Evolutionary conservation across 2,329 filamentous ascomycete species (phyloP), one percentile per base, ranked within the genome.

Genomic region (Phyllosticta capitalensis): DNA sequence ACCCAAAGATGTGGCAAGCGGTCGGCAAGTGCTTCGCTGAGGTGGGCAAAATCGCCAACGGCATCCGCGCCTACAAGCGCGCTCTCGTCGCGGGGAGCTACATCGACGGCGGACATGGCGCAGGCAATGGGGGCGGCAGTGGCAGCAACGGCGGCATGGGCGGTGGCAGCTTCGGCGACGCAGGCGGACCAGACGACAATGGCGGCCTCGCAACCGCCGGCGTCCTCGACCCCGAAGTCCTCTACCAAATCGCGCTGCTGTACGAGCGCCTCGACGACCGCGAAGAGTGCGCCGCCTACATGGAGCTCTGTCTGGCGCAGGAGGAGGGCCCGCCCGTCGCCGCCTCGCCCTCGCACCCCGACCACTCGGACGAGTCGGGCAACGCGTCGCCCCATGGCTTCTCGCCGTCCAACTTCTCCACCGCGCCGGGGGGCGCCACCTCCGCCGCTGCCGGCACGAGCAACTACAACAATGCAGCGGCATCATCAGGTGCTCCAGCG

Each of bases 1-100:
- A 99, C 66, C 90, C 92, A 0, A 97, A 97, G 74, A 95, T 99
- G 89, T 99, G 94, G 94, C 88, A 94, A 78, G 94, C 94, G 0
- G 91, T 99, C 5, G 94, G 90, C 9, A 89, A 89, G 33, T 96
- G 92, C 70, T 86, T 95, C 64, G 88, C 92, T 63, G 92, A 92
- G 70, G 95, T 96, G 81, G 87, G 86, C 56, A 85, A 92, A 58
- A 80, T 90, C 55, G 82, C 86, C n/a, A 92, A 96, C 66, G 92
- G 90, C 28, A 96, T 99, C 72, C 94, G 95, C 68, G 90, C 94
- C 0, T 84, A 96, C 66, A 99, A 99, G 71, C 87, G 94, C 45
- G 94, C 94, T 0, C 78, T 99, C 7, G 83, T 94, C 1, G 91
- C 92, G 1, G 91, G 95, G 58, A 90, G 87, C 56, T 92, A 92